phyloP scores from a whole-genome alignment of 148 eudicot genomes.

The Simmondsia chinensis region DNA sequence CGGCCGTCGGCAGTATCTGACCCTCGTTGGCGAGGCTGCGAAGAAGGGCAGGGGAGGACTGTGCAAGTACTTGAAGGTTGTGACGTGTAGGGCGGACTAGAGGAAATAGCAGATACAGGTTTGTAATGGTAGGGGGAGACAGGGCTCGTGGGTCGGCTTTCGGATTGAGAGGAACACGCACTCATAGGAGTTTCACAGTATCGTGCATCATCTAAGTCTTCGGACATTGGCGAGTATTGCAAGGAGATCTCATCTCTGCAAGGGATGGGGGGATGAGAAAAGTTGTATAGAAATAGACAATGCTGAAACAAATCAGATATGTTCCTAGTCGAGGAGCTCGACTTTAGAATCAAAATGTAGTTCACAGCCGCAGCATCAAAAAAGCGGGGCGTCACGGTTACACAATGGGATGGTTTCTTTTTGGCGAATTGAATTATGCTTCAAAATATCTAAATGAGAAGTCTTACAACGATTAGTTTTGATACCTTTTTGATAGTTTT shows the following conservation, averaged over 20 bases:
- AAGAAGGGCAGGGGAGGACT: slow-evolving; percentile 20
- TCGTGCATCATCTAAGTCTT: slow-evolving; percentile 72
- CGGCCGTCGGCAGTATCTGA: slow-evolving; percentile 83
- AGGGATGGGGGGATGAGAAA: not conserved
- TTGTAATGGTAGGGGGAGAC: slow-evolving; percentile 83
- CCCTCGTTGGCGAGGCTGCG: slow-evolving; percentile 70
- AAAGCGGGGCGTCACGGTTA: no score
- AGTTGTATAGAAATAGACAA: not conserved
- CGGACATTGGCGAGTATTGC: slow-evolving; percentile 89
- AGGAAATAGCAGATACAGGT: slow-evolving; percentile 37
- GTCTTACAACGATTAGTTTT: no score
- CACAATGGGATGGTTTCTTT: no score
- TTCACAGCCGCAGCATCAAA: no score
- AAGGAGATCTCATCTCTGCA: slow-evolving; percentile 68
- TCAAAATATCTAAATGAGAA: no score
- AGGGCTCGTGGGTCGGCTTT: slow-evolving; percentile 82
- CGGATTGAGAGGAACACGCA: slow-evolving; percentile 61
- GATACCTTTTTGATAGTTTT: no score
- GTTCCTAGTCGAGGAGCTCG: no score
- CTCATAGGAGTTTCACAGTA: slow-evolving; percentile 47
- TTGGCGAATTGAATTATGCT: no score
- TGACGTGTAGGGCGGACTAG: slow-evolving; percentile 44
- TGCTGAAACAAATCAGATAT: no score
- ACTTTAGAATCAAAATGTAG: no score
- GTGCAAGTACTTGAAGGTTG: slow-evolving; percentile 27